Evolutionary conservation across 2,329 filamentous ascomycete genomes (phyloP), one percentile per base, ranked within the genome.

Genomic region (Colletotrichum filicis): DNA sequence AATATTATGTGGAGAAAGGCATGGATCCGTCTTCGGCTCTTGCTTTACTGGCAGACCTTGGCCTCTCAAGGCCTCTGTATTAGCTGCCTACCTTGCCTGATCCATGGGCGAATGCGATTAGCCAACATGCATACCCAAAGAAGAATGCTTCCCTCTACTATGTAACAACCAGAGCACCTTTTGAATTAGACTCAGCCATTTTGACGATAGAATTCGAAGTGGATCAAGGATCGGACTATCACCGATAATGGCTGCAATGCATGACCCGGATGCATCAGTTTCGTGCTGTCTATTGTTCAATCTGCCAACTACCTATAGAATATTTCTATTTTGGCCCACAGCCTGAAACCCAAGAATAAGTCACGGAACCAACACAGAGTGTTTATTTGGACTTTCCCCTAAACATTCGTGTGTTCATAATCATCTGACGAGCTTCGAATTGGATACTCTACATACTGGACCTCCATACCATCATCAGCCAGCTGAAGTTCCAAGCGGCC

Each of bases 381-480:
- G 7, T n/a, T 49, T 4, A 19, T 49, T 49, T 9, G 42, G 42
- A 49, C 19, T 49, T 49, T 22, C 30, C 16, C 6, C 37, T 42
- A 3, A 1, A 24, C 5, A 67, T 22, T 8, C 5, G 16, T 26
- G 42, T 16, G 19, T 22, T 22, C 26, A 9, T 57, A 60, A 22
- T 56, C 66, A 49, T 73, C 26, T 65, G 56, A 55, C 19, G 8
- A 57, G 30, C 49, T 26, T 73, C 26, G 60, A 57, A 46, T 60
- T 57, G 46, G 46, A 58, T 71, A 66, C 67, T 73, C 66, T 66
- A 73, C 71, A 71, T 61, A 73, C 24, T 66, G 42, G 35, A 28
- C 60, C 61, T 22, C 24, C 28, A n/a, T 26, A 61, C 35, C 32
- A 19, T 26, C 11, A 19, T 32, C 35, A 26, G 30, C 60, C 26